Conservation (phyloP, 2,329 filamentous ascomycete species). For the Trichoderma hamatum region DNA sequence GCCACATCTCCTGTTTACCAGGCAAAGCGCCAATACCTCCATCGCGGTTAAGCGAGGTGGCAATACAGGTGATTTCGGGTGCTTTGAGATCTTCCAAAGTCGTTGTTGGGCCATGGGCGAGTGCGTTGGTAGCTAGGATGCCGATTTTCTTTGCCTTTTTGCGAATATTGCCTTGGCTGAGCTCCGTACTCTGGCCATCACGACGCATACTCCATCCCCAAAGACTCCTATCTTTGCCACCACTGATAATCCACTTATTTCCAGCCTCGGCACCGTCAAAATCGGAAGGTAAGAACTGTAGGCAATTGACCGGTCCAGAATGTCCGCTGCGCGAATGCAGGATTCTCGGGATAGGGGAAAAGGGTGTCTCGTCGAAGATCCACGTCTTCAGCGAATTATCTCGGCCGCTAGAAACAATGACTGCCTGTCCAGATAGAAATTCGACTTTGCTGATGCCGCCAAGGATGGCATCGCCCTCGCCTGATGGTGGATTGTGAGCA, state of each 20-base stretch:
- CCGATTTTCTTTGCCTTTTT: constrained; percentile 88
- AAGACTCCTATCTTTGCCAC: constrained; percentile 84
- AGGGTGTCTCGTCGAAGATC: constrained; percentile 93
- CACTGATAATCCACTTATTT: constrained; percentile 93
- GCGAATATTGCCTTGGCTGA: constrained; percentile 87
- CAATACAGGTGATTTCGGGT: constrained; percentile 88
- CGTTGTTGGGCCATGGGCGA: constrained; percentile 63
- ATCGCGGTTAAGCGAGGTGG: constrained; percentile 89
- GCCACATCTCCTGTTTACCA: constrained; percentile 80
- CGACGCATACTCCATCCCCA: constrained; percentile 96
- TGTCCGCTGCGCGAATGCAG: constrained; percentile 88
- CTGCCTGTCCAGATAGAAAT: constrained; percentile 85
- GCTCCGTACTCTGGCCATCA: constrained; percentile 89
- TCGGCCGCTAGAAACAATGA: constrained; percentile 84
- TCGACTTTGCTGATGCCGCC: constrained; percentile 86
- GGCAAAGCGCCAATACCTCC: constrained; percentile 87
- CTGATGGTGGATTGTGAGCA: constrained; percentile 77
- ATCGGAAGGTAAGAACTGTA: constrained; percentile 83
- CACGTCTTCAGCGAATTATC: constrained; percentile 95
- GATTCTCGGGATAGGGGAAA: constrained; percentile 81
- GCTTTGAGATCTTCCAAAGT: constrained; percentile 80
- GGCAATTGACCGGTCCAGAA: constrained; percentile 77
- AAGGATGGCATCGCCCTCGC: constrained; percentile 57
- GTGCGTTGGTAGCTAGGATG: constrained; percentile 61
- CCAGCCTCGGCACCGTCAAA: constrained; percentile 86